Base-by-base conservation (phyloP, 441 rosid species). In the Aleurites moluccanus region DNA sequence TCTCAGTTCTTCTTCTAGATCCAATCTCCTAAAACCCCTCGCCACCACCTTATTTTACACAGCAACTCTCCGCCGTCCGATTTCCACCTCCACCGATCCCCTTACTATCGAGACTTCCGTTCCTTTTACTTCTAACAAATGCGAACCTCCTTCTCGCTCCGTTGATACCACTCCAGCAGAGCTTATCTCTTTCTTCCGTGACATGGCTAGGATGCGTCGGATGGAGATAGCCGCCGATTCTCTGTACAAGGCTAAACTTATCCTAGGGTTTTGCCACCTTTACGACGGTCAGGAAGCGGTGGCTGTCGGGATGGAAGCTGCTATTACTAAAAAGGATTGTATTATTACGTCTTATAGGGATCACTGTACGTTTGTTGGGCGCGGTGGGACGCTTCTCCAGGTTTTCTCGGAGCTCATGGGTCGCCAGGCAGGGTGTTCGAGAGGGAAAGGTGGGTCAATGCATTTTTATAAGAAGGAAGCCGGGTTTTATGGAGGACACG, bases 221-320 rank as follows among this genome's bases (percentile, higher is more conserved):
- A 87, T 91, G 97, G 98, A 96, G 89, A 93, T 96, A 83, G 93
- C 98, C 2, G 90, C 99, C 30, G 98, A 96, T 78, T 93, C 97
- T 9, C 97, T 96, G 56, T 96, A 95, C 89, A 95, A 95, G 84
- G 88, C 98, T 15, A 95, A 95, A 79, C 90, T 93, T 77, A 91
- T 96, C 81, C 98, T 98, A 8, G 99, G 98, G 0, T 96, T 96
- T 80, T 93, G 99, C 75, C 99, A 93, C 72, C 82, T 96, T 38
- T 95, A 95, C 86, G 98, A 95, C 63, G 99, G 99, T 1, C 99
- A 95, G 77, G 99, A 95, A 71, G 99, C 98, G 4, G 87, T 93
- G 7, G 90, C 96, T 33, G 81, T 95, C 38, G 98, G 97, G 0
- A 93, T 95, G 99, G 99, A 93, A 80, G 97, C 99, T 21, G 95